phyloP scores from a whole-genome alignment of 176 grass and related monocot genomes.

The Sorghum bicolor region DNA sequence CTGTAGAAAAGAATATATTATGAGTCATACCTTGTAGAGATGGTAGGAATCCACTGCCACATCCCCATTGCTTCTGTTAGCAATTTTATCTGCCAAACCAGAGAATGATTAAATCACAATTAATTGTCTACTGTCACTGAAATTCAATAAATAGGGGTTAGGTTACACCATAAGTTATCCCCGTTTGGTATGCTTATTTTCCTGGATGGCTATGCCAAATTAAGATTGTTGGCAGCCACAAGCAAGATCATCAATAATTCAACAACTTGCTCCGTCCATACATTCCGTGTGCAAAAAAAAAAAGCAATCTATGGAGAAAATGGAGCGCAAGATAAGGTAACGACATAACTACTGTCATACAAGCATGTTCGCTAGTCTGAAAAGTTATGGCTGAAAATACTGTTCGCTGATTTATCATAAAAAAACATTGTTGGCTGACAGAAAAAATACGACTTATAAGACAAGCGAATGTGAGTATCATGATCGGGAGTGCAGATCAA shows the following conservation, averaged over 20 bases:
- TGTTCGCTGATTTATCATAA: too few relatives aligned
- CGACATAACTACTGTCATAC: neutral
- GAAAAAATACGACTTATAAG: too few relatives aligned
- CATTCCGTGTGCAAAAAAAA: neutral
- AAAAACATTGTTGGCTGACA: too few relatives aligned
- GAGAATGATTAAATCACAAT: neutral
- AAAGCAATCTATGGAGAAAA: neutral
- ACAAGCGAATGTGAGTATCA: too few relatives aligned
- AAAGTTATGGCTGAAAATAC: too few relatives aligned
- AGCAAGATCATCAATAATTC: neutral
- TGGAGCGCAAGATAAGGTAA: neutral
- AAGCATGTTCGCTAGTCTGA: too few relatives aligned
- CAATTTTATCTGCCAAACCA: conserved; percentile 44
- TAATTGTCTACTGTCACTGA: neutral
- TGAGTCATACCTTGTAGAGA: conserved; percentile 45
- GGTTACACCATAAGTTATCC: neutral
- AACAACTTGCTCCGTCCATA: neutral
- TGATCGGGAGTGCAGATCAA: neutral
- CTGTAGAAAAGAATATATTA: neutral
- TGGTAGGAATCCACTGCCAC: conserved; percentile 61
- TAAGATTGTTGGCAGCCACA: neutral
- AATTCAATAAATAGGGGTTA: neutral
- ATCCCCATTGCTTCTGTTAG: conserved; percentile 56
- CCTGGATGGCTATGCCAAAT: neutral
- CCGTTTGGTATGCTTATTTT: neutral